Base-by-base conservation (phyloP, 805 yeast genomes). In the Candida ortonii region DNA sequence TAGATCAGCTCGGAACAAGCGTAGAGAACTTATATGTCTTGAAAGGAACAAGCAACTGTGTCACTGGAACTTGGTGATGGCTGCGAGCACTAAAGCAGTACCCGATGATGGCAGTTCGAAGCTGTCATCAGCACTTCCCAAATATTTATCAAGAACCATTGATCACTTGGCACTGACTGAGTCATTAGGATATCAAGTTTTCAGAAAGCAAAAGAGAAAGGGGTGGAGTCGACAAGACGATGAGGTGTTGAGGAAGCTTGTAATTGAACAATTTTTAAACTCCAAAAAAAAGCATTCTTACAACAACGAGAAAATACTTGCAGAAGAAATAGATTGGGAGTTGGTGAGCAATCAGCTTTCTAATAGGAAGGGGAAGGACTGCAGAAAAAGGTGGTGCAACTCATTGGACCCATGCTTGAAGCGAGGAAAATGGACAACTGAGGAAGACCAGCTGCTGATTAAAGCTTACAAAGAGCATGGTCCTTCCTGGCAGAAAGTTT, bases 341-440 rank as follows among this genome's bases (percentile, higher is more conserved):
- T 41, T 44, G 34, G 68, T 80, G 25, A 73, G 80, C 45, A 65
- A 44, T 46, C 62, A 40, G 52, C 70, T 62, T 56, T 70, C 50
- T 44, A 50, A 65, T 22, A 57, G 96, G 34, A 80, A 83, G 48
- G 71, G 86, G 9, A 86, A 84, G 49, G 95, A 87, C 54, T 84
- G 95, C 53, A 71, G 87, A 22, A 88, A 87, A 57, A 64, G 97
- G 38, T 89, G 97, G 97, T 65, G 76, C 12, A 82, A 81, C 43
- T 85, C 95, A 1, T 61, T 89, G 25, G 93, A 87, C 57, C 97
- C 97, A 2, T 74, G 69, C 39, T 64, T 89, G 41, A 73, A 78
- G 36, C 84, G 85, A 46, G 97, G 97, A 1, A 76, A 78, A 52
- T 89, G 97, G 97, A 83, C 93, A 1, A 57, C 70, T 10, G 82